A percentile compares a stretch with the other conserved stretches of the same genome.
Conservation (phyloP, 2,329 filamentous ascomycete genomes). For the Ceratocystis cubensis region DNA sequence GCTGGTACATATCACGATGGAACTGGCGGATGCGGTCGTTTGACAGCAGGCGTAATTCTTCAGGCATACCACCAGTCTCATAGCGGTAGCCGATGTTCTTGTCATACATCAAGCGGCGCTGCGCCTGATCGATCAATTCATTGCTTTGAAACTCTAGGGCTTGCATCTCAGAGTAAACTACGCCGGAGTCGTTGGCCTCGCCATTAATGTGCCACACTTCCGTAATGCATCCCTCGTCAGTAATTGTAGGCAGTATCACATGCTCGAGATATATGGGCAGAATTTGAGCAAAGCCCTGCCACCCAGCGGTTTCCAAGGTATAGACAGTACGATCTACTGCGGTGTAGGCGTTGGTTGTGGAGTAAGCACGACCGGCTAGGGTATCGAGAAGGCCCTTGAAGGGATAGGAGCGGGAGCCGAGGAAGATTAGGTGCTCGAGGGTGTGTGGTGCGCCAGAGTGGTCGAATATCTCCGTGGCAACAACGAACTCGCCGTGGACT, state of each 20-base stretch:
- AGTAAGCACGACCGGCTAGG: conserved; percentile 84
- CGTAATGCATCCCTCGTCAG: conserved; percentile 83
- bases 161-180: conserved; percentile 99
- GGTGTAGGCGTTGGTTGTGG: conserved; percentile 92
- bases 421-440: conserved; percentile 70
- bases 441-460: conserved; percentile 88
- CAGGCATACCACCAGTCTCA: conserved; percentile 96
- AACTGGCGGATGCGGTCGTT: conserved; percentile 87
- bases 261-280: conserved; percentile 93
- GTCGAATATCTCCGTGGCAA: conserved; percentile 95
- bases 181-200: conserved; percentile 84
- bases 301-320: conserved; percentile 86
- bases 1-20: conserved; percentile 94
- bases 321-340: conserved; percentile 94
- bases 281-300: conserved; percentile 93
- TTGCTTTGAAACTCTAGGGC: conserved; percentile 72
- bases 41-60: conserved; percentile 72
- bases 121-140: conserved; percentile 78
- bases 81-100: conserved; percentile 87
- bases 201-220: conserved; percentile 95
- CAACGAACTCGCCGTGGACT: conserved; percentile 82
- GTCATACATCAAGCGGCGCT: conserved; percentile 71
- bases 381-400: conserved; percentile 96
- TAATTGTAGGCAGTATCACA: conserved; percentile 78
- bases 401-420: conserved; percentile 84